Evolutionary conservation across 2,329 filamentous ascomycete genomes (phyloP).

Genomic region (Coniochaeta ligniaria): DNA sequence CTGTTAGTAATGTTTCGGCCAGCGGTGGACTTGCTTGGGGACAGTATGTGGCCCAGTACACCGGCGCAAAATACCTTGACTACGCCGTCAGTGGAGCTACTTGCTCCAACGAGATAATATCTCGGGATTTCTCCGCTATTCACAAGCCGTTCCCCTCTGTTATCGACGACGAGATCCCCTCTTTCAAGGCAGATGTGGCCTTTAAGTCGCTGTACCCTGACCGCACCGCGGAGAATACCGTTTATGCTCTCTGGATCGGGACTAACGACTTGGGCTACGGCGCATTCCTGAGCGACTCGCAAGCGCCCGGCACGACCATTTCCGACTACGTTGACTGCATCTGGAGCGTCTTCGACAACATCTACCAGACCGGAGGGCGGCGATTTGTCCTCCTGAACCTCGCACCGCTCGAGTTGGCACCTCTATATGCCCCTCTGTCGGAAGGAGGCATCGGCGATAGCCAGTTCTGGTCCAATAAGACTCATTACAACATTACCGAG

Average conservation of each 20-base stretch:
- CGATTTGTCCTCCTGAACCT: constrained; percentile 68
- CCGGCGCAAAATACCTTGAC: constrained; percentile 51
- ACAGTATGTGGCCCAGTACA: constrained; percentile 55
- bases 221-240: constrained; percentile 49
- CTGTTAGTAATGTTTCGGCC: constrained; percentile 42
- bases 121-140: constrained; percentile 43
- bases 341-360: constrained; percentile 51
- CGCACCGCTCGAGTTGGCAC: constrained; percentile 59
- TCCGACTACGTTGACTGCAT: constrained; percentile 62
- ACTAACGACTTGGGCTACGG: constrained; percentile 68
- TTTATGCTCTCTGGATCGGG: constrained; percentile 74
- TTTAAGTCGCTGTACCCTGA: constrained; percentile 34
- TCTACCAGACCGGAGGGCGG: constrained; percentile 61
- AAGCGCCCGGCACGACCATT: constrained; percentile 52
- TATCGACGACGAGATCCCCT: constrained; percentile 52
- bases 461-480: constrained; percentile 39
- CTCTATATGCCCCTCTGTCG: constrained; percentile 51
- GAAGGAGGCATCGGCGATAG: constrained; percentile 32
- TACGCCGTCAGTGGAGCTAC: constrained; percentile 69
- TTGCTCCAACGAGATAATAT: constrained; percentile 62
- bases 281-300: constrained; percentile 59
- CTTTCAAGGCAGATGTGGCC: constrained; percentile 42
- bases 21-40: constrained; percentile 64
- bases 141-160: constrained; percentile 54
- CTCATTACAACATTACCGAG: constrained; percentile 37